A percentile compares a stretch with the other conserved stretches of the same genome.
Evolutionary conservation across 2,329 filamentous ascomycete species (phyloP).

Genomic region (Paracorniculantispora psalliotae): DNA sequence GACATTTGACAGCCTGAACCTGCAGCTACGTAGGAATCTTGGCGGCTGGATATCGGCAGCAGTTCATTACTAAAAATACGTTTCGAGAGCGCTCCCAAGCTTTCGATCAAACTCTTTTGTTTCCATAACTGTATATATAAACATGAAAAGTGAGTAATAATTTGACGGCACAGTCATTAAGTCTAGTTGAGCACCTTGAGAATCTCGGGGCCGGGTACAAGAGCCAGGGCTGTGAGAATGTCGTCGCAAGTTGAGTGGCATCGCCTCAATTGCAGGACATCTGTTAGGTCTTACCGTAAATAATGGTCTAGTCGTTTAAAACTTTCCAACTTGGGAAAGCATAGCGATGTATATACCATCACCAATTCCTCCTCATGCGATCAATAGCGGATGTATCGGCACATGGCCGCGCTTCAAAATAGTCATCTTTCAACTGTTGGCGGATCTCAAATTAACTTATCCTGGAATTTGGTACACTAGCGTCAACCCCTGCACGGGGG

Average conservation of each 20-base stretch:
- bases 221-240: neutral
- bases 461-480: neutral
- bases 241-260: neutral
- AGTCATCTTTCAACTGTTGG: neutral
- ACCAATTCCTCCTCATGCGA: neutral
- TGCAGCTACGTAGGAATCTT: neutral
- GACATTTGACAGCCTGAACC: neutral
- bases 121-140: neutral
- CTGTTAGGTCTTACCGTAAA: too few species aligned
- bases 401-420: neutral
- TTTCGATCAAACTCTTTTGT: neutral
- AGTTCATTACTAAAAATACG: neutral
- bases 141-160: neutral
- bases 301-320: too few species aligned
- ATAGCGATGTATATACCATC: neutral
- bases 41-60: neutral
- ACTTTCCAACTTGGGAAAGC: neutral
- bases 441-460: neutral
- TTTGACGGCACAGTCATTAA: neutral
- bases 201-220: neutral
- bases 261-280: neutral
- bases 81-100: neutral
- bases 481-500: neutral
- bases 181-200: too few species aligned
- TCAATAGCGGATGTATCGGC: neutral